Evolutionary conservation across 805 yeast genomes (phyloP), one percentile per base, ranked within the genome.

Genomic region (Kuraishia ogatae): DNA sequence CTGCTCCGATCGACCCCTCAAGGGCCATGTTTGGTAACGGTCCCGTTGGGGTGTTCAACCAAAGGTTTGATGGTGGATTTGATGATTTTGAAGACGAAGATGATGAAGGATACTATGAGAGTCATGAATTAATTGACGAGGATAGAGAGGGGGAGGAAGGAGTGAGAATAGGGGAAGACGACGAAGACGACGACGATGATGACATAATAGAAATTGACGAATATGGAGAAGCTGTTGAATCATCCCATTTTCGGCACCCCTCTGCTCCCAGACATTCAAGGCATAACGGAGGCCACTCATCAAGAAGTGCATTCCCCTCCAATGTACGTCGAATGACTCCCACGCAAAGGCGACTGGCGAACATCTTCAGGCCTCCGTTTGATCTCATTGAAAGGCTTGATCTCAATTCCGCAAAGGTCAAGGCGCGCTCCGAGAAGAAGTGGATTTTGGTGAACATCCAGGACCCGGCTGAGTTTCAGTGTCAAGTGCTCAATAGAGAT

Each of bases 391-490:
- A 84, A 21, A 82, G 79, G 60, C 59, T 83, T 19, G 81, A 80
- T 54, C 67, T 94, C n/a, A 94, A 89, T 48, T 73, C 75, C 5
- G 98, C 98, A 1, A 88, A 84, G 60, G 59, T 63, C 1, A 75
- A 77, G 58, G 97, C 96, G 1, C 78, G 85, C 56, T 70, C 68
- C 35, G 77, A 74, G 56, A 74, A 81, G 54, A 89, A 85, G 69
- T 92, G 97, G 97, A 78, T 94, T 7, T 71, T 94, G 62, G 78
- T 94, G 23, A 94, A 94, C 66, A 82, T 94, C 52, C 99, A 94
- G 68, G 96, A 93, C 63, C 73, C 83, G 24, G 74, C 87, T 1
- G 94, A 89, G 64, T 94, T 94, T 65, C 82, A 82, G 60, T 92
- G 97, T 64, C 98, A 93, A 66, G 84, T 87, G 35, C 71, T 94